Evolutionary conservation across 805 yeast genomes (phyloP), one percentile per base, ranked within the genome.

Genomic region (Zygoascus bituminiphila): DNA sequence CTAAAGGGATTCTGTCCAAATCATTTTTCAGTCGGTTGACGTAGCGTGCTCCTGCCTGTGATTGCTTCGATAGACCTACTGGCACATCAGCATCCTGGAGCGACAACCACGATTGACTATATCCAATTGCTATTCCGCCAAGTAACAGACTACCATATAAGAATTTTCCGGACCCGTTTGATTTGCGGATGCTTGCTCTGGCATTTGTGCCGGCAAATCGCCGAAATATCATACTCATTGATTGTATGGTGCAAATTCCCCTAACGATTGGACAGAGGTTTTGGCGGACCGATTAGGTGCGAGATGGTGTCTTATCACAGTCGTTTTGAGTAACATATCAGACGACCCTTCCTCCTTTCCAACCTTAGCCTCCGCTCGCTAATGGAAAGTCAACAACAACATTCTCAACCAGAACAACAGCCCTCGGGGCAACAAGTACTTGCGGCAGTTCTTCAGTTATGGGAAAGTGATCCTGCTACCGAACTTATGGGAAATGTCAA

Each of bases 381-480:
- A 14, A 24, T 40, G 19, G 31, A 15, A 40, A n/a, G 20, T 6
- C 44, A 24, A 9, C 29, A 12, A 40, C 29, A 40, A 14, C 12
- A n/a, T 24, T n/a, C 12, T 12, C n/a, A n/a, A n/a, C n/a, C n/a
- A 17, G 56, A 47, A 38, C 26, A 45, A 46, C 40, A 45, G 3
- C 88, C 88, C 2, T 74, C 73, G 47, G 78, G 75, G 44, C 67
- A 82, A 39, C 78, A 79, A 61, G 68, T 82, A 9, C 76, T 81
- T 26, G 79, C 77, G 47, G 75, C 73, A 31, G 78, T 83, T n/a
- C 74, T 82, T 38, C 67, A 70, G 5, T 62, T 82, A 8, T 84
- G 93, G 91, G 79, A 77, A 54, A 72, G 73, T 46, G 87, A 83
- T 55, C 81, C 86, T 1, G 64, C 72, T 1, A 74, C 79, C 22